Evolutionary conservation across 1,284 basidiomycete genomes (phyloP).

Genomic region (Leucoagaricus sp.): DNA sequence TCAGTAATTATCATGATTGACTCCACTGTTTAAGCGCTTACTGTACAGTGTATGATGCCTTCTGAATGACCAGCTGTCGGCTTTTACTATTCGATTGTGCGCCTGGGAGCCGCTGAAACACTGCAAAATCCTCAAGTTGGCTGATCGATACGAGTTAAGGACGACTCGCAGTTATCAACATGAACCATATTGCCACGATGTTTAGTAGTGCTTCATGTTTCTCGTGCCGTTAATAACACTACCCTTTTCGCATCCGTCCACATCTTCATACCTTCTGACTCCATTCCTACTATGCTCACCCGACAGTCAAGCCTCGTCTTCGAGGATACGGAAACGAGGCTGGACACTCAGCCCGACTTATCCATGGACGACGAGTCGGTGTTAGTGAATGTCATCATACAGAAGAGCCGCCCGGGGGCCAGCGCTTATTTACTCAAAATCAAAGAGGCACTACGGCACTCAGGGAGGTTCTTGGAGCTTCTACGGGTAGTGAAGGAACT

Average conservation of each 20-base stretch:
- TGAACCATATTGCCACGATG: not conserved
- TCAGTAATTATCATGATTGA: no score
- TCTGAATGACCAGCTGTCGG: no score
- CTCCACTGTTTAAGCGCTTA: no score
- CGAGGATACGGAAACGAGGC: not conserved
- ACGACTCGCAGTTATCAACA: not conserved
- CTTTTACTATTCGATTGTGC: no score
- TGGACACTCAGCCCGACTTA: not conserved
- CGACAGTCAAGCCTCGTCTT: not conserved
- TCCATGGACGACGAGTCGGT: not conserved
- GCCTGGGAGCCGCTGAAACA: no score
- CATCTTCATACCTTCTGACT: not conserved
- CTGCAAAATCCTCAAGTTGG: no score
- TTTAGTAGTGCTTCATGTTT: not conserved
- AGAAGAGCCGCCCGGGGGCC: not conserved
- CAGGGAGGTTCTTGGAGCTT: constrained; percentile 2
- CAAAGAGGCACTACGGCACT: not conserved
- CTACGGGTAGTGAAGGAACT: not conserved
- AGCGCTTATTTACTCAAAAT: constrained; percentile 8
- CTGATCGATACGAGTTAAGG: not conserved
- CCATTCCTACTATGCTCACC: not conserved
- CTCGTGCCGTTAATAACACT: not conserved
- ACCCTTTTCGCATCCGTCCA: not conserved
- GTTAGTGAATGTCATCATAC: not conserved
- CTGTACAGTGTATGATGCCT: no score